Conservation (phyloP, 345 rosid genomes). For the Eucalyptus fibrosa region DNA sequence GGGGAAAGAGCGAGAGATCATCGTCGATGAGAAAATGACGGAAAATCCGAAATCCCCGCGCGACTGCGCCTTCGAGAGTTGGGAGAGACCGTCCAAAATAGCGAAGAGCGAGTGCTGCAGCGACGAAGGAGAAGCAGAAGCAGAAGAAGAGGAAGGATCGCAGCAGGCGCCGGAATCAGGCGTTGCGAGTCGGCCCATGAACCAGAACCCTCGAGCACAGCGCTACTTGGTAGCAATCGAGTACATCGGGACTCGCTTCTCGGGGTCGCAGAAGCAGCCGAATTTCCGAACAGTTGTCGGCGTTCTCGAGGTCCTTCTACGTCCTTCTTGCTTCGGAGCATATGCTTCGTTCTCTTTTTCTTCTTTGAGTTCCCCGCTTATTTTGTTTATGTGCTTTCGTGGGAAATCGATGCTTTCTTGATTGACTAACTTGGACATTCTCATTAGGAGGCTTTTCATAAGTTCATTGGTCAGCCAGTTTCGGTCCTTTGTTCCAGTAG, state of each 20-base stretch:
- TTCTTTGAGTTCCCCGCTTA: not conserved
- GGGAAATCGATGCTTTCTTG: not conserved
- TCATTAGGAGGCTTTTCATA: slow-evolving; percentile 69
- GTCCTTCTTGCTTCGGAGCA: not conserved
- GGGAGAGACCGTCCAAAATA: slow-evolving; percentile 30
- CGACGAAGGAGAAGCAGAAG: slow-evolving; percentile 2
- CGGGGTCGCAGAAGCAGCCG: slow-evolving; percentile 78
- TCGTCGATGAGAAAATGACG: slow-evolving; percentile 17
- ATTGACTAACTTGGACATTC: not conserved
- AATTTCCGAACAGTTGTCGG: slow-evolving; percentile 68
- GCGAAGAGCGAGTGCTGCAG: slow-evolving; percentile 21
- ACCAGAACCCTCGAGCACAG: slow-evolving; percentile 43
- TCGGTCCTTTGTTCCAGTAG: slow-evolving; percentile 68
- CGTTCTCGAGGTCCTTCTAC: slow-evolving; percentile 47
- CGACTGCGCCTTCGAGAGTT: slow-evolving; percentile 3
- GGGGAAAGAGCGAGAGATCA: not conserved
- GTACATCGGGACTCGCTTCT: slow-evolving; percentile 81
- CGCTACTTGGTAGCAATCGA: slow-evolving; percentile 82
- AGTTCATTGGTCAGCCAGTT: slow-evolving; percentile 85
- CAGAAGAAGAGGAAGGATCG: not conserved
- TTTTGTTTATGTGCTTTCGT: not conserved
- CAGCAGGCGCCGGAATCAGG: slow-evolving; percentile 8
- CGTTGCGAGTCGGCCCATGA: slow-evolving; percentile 15
- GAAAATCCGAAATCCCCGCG: slow-evolving; percentile 24
- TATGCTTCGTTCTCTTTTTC: not conserved